Evolutionary conservation across 2,329 filamentous ascomycete species (phyloP).

Genomic region (Lasiodiplodia gonubiensis): DNA sequence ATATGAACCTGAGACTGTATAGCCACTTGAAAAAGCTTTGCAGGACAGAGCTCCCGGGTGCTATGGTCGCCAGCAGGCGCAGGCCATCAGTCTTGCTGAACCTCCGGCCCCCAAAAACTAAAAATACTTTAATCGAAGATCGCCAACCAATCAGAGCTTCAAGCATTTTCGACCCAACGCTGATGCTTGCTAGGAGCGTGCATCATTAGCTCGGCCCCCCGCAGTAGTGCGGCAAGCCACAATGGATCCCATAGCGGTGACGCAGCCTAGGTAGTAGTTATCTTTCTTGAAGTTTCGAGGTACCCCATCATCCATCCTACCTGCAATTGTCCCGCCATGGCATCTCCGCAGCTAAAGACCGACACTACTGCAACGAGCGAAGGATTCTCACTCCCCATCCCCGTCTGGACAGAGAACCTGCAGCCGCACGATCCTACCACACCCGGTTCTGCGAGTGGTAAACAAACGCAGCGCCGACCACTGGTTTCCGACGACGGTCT

Average conservation of each 20-base stretch:
- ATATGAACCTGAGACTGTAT: background rate
- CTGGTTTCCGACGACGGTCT: conserved; percentile 14
- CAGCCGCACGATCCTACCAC: no score
- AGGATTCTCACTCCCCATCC: conserved; percentile 7
- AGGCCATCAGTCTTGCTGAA: background rate
- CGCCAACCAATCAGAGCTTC: background rate
- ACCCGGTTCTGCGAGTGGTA: background rate
- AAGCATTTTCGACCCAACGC: background rate
- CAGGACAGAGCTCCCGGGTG: no score
- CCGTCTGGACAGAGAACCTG: conserved; percentile 3
- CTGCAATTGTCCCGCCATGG: background rate
- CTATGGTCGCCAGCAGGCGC: no score
- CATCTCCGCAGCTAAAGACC: background rate
- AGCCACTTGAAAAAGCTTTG: background rate
- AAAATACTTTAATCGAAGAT: background rate
- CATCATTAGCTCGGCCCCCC: conserved; percentile 9
- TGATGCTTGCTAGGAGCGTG: background rate
- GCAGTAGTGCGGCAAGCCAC: background rate
- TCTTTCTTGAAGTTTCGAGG: conserved; percentile 8
- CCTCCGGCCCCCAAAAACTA: background rate
- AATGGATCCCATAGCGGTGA: background rate
- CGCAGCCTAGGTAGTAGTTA: background rate
- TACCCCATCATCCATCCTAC: background rate
- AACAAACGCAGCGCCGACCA: background rate
- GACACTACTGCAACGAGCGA: background rate